A percentile compares a stretch with the other conserved stretches of the same genome.
These are phyloP conservation scores for Xerocomus nothofagi DNA, from an alignment of 1,284 basidiomycete species.

Conservation along the genomic window DNA sequence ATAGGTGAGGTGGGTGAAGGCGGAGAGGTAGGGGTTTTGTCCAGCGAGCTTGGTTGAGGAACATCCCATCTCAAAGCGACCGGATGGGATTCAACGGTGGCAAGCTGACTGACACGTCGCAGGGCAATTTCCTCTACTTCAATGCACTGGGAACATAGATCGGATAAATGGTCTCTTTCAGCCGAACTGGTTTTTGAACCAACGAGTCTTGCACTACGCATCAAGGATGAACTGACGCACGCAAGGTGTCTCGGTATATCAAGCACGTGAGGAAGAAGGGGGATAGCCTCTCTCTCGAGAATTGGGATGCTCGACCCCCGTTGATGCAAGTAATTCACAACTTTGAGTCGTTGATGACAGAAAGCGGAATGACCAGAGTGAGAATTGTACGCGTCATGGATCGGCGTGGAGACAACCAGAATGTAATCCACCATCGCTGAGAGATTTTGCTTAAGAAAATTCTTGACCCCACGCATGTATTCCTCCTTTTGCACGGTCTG, in stretches of 20 bases:
- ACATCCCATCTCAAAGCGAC: constrained; percentile 20
- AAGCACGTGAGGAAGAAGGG: constrained; percentile 64
- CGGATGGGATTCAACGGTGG: constrained; percentile 14
- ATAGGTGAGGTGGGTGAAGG: constrained; percentile 27
- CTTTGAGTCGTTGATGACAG: constrained; percentile 51
- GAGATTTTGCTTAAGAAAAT: constrained; percentile 59
- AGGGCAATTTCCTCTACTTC: constrained; percentile 32
- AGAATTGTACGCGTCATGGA: constrained; percentile 35
- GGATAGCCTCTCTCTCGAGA: constrained; percentile 67
- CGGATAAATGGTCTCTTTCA: constrained; percentile 28
- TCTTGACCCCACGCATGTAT: constrained; percentile 69
- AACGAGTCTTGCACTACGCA: constrained; percentile 53
- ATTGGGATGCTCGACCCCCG: constrained; percentile 52
- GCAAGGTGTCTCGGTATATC: constrained; percentile 75
- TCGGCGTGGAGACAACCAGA: constrained; percentile 61
- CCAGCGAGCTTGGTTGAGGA: constrained; percentile 1
- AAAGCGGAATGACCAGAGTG: constrained; percentile 36
- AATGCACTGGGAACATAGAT: constrained; percentile 32
- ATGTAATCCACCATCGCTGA: constrained; percentile 77
- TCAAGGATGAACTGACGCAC: constrained; percentile 68
- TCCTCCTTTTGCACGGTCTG: constrained; percentile 69
- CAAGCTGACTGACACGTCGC: constrained; percentile 30
- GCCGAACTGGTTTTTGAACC: constrained; percentile 34
- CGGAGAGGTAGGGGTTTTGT: constrained; percentile 9
- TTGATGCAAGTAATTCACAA: constrained; percentile 55